phyloP scores from a whole-genome alignment of 805 yeast species.

The Yarrowia osloensis region DNA sequence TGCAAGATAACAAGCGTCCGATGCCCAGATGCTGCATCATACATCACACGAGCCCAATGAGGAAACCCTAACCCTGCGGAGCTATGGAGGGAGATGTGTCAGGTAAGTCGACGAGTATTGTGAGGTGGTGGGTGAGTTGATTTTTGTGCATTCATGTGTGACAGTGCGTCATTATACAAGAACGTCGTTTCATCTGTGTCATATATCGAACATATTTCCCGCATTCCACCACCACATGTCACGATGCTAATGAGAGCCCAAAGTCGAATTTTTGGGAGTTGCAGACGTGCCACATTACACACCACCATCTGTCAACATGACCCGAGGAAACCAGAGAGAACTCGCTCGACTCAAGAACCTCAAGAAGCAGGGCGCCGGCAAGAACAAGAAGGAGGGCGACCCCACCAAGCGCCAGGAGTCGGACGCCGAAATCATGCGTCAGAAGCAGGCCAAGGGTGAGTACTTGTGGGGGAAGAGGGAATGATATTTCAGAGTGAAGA shows the following conservation, averaged over 20 bases:
- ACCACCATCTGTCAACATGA: conserved; percentile 51
- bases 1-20: not conserved
- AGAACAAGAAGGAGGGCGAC: conserved; percentile 79
- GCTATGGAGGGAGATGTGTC: too few relatives aligned
- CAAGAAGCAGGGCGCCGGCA: conserved; percentile 67
- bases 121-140: too few relatives aligned
- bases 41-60: not conserved
- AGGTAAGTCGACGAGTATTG: too few relatives aligned
- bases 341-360: conserved; percentile 84
- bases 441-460: conserved; percentile 80
- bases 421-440: conserved; percentile 88
- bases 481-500: not conserved
- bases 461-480: not conserved
- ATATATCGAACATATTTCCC: too few relatives aligned
- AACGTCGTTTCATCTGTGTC: too few relatives aligned
- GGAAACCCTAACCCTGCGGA: not conserved
- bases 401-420: conserved; percentile 81
- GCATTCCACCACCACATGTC: too few relatives aligned
- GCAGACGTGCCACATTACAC: not conserved
- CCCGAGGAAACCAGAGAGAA: conserved; percentile 96
- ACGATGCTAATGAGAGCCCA: not conserved
- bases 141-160: too few relatives aligned
- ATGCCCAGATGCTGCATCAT: conserved; percentile 4
- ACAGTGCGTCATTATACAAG: too few relatives aligned
- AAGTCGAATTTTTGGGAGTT: not conserved